Evolutionary conservation across 495 filamentous ascomycete species (phyloP), one percentile per base, ranked within the genome.

Genomic region (Penicillium crystallinum): DNA sequence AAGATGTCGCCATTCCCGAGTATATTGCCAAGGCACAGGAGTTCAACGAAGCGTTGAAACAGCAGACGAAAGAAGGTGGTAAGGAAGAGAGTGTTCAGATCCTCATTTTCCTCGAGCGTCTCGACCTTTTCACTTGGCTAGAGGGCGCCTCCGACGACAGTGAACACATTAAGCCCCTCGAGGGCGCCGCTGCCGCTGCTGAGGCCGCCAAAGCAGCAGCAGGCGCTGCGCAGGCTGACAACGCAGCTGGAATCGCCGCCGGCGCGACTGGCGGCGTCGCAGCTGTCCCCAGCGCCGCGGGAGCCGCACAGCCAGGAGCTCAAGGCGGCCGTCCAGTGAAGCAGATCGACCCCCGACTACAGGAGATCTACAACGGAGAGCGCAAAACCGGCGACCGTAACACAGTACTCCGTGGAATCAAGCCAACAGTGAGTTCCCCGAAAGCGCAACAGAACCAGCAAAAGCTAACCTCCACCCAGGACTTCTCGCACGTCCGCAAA

Each of bases 401-500:
- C 69, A 91, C 78, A 31, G 79, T 92, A 25, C 75, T 99, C 46
- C 75, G 89, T 37, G 93, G 93, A 2, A 87, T 90, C 56, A 97
- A 96, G 64, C 87, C 90, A 30, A 92, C 87, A 25, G 91, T 95
- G 76, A 62, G 86, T 73, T 17, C 21, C 5, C 12, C 12, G 29
- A n/a, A n/a, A 21, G 14, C 21, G 6, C 19, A 23, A 30, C 31
- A 14, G 11, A 37, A 14, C 45, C 1, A 49, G 45, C 45, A 41
- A 49, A 54, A 15, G 3, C 17, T 0, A 0, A 1, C n/a, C 8
- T 14, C 11, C 23, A 11, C 8, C 22, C 62, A 98, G 90, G 93
- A 98, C 68, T 98, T 97, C 73, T 91, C 90, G 25, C 85, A 91
- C 67, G 87, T 96, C 50, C 89, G 92, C 56, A 97, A 96, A 72